Base-by-base conservation (phyloP, 768 basidiomycete species). In the Termitomyces bulborhizus region DNA sequence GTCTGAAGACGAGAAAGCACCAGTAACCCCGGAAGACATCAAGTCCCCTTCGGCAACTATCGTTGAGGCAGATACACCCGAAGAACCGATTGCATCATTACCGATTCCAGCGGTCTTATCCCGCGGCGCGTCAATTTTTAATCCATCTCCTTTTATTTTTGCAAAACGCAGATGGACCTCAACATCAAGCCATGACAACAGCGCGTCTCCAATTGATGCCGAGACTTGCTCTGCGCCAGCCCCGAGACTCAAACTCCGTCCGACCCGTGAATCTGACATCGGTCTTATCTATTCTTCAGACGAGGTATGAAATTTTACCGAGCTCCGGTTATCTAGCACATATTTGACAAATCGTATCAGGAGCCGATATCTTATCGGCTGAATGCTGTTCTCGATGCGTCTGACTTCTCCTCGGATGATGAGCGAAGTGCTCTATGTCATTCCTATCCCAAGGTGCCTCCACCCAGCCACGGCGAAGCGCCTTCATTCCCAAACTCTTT, bases 111-210 rank as follows among this genome's bases (percentile, higher is more conserved):
- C 59, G 11, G 42, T 51, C 3, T 57, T 71, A 27, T 69, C 65
- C 32, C 71, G 75, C 47, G 74, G 71, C 29, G 72, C 78, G 31
- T 62, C 83, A 62, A 79, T 77, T 24, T 80, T 76, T 66, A 82
- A 82, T 49, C 85, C 85, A 15, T 80, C 82, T 37, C 84, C 84
- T n/a, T 76, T 79, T 66, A 76, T 77, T 60, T 84, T 82, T 64
- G 83, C 84, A 7, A 78, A 77, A 61, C 79, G 80, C 51, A 78
- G 83, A 55, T 85, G 84, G 84, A 77, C 71, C 57, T 76, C 71
- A 34, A 76, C 71, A 57, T 76, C 71, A 36, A 51, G 50, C 26
- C 37, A 42, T 27, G 52, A 58, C 34, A 46, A 39, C 36, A 53
- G 53, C 26, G 15, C 31, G 1, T 56, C 58, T 46, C 58, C 48